Evolutionary conservation across 2,329 filamentous ascomycete species (phyloP).

Genomic region (Coniochaeta sp.): DNA sequence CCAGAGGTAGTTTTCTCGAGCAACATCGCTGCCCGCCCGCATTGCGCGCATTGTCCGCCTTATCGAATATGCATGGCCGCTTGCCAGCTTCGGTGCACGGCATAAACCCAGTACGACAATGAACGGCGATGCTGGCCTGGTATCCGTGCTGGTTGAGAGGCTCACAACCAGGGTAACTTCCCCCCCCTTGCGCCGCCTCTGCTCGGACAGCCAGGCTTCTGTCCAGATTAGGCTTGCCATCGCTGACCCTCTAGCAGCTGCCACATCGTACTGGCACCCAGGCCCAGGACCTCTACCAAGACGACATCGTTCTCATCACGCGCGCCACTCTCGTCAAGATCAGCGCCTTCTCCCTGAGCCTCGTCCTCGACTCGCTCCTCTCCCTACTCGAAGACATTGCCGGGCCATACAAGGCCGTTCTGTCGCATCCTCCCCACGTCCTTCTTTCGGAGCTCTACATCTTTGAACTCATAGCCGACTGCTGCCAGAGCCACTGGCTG

Average conservation of each 20-base stretch:
- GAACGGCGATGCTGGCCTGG: conserved; percentile 53
- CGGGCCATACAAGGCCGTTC: conserved; percentile 43
- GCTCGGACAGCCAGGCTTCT: too few relatives aligned
- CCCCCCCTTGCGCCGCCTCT: too few relatives aligned
- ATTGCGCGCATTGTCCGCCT: too few relatives aligned
- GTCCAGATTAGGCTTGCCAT: too few relatives aligned
- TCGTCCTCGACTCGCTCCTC: conserved; percentile 51
- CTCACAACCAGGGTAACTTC: conserved; percentile 51
- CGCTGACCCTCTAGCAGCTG: conserved; percentile 36
- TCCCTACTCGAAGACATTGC: conserved; percentile 51
- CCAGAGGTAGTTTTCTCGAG: background rate
- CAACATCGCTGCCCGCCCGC: background rate
- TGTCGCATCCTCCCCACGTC: conserved; percentile 50
- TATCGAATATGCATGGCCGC: background rate
- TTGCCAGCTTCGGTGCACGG: conserved; percentile 1
- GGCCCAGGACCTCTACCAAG: conserved; percentile 48
- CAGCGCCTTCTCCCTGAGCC: conserved; percentile 44
- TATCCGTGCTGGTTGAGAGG: conserved; percentile 56
- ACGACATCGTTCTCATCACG: conserved; percentile 55
- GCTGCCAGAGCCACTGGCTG: conserved; percentile 56
- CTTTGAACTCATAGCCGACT: conserved; percentile 57
- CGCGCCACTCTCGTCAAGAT: conserved; percentile 55
- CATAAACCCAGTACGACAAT: conserved; percentile 28
- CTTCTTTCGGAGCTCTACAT: conserved; percentile 59
- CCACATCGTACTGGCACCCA: conserved; percentile 56